A percentile compares a stretch with the other conserved stretches of the same genome.
Conservation (phyloP, 139 green algal species). For the Chlamydomonas sphaeroides region DNA sequence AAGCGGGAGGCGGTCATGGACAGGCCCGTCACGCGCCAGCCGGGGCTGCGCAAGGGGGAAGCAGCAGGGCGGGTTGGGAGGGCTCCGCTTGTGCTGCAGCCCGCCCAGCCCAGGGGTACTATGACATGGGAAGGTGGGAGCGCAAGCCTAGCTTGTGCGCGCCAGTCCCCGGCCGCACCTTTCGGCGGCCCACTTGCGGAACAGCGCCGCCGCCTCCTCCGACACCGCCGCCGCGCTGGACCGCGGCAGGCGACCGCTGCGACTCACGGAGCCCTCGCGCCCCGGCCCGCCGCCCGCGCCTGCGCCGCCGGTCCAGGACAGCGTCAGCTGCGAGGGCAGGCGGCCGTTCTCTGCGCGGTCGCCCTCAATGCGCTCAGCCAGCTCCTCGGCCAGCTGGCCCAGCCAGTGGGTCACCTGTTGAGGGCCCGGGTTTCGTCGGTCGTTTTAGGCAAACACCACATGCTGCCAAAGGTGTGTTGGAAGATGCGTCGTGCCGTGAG, state of each 20-base stretch:
- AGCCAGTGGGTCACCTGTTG: conserved; percentile 72
- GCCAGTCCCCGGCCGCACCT: conserved; percentile 8
- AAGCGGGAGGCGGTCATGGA: conserved; percentile 64
- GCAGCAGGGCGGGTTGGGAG: not conserved
- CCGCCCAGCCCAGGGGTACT: too few species aligned
- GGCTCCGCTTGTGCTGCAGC: too few species aligned
- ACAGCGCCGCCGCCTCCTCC: conserved; percentile 66
- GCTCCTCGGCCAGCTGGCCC: conserved; percentile 67
- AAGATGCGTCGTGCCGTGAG: too few species aligned
- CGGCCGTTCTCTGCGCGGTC: conserved; percentile 61
- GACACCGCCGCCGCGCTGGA: conserved; percentile 54
- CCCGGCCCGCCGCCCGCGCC: not conserved
- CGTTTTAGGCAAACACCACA: not conserved
- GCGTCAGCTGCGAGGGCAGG: conserved; percentile 57
- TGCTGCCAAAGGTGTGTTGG: too few species aligned
- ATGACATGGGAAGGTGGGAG: not conserved
- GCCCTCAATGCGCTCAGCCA: conserved; percentile 70
- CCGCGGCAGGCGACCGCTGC: conserved; percentile 22
- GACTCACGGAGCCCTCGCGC: not conserved
- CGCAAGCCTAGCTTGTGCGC: too few species aligned
- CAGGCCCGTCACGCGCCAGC: conserved; percentile 62
- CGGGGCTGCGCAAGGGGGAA: not conserved
- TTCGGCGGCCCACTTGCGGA: conserved; percentile 57
- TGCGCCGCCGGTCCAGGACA: conserved; percentile 20
- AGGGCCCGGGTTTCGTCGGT: not conserved